Conservation (phyloP, 2,329 filamentous ascomycete genomes). For the Penicillium frequentans region DNA sequence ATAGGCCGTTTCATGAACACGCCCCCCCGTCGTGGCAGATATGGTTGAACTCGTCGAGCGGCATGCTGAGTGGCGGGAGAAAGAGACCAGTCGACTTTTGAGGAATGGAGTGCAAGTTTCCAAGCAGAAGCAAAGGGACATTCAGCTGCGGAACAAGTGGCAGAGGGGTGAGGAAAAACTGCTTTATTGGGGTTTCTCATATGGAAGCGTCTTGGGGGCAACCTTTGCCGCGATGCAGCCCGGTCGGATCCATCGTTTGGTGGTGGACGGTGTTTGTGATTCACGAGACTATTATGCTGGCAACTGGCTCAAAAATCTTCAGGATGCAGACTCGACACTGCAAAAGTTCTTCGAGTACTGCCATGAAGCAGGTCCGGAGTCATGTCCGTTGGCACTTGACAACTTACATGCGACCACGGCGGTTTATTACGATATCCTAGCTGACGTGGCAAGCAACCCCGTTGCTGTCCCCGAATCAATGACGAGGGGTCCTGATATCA, state of each 20-base stretch:
- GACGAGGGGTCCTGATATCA: neutral
- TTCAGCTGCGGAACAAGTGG: neutral
- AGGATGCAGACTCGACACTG: neutral
- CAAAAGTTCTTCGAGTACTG: neutral
- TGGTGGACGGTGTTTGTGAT: neutral
- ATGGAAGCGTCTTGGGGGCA: neutral
- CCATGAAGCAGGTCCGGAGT: neutral
- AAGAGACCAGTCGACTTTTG: neutral
- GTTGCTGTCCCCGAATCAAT: neutral
- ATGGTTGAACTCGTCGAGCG: neutral
- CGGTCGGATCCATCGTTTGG: neutral
- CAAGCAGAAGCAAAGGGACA: neutral
- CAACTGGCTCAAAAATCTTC: neutral
- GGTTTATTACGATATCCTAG: neutral
- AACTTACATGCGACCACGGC: neutral
- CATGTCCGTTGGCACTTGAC: neutral
- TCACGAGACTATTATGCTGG: neutral
- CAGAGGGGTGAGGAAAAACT: neutral
- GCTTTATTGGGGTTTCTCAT: neutral
- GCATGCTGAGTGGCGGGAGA: neutral
- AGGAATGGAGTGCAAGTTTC: neutral
- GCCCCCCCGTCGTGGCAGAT: neutral
- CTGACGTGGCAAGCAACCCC: neutral
- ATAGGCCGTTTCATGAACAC: slow-evolving; percentile 1
- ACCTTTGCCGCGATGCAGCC: neutral